phyloP scores from a whole-genome alignment of 306 rosid species.

The Trifolium pratense region DNA sequence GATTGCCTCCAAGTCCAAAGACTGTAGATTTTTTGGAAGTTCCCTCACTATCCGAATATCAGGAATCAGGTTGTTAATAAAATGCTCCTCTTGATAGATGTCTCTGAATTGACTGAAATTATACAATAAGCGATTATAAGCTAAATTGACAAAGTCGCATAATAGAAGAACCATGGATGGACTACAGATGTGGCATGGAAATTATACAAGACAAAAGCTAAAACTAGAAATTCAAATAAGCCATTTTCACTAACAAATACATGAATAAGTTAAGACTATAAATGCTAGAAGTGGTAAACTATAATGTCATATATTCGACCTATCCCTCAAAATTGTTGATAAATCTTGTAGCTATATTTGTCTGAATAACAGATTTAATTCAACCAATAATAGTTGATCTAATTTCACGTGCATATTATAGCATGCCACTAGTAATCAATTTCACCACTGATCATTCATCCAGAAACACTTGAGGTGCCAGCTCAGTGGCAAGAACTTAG shows the following conservation, averaged over 20 bases:
- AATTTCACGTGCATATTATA: conserved; percentile 24
- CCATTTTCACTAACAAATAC: conserved; percentile 2
- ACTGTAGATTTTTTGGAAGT: conserved; percentile 77
- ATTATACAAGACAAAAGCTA: conserved; percentile 24
- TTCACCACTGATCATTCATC: conserved; percentile 15
- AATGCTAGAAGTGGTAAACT: neutral
- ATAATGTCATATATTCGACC: conserved; percentile 1
- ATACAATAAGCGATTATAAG: conserved; percentile 47
- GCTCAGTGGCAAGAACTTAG: too few species aligned
- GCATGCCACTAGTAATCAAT: conserved; percentile 26
- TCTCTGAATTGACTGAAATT: conserved; percentile 86
- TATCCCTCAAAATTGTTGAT: conserved; percentile 24
- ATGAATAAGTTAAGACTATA: conserved; percentile 6
- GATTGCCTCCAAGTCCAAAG: conserved; percentile 87
- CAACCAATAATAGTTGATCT: conserved; percentile 8
- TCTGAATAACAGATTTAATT: conserved; percentile 12
- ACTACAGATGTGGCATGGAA: conserved; percentile 24
- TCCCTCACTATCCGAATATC: conserved; percentile 92
- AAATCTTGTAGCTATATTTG: conserved; percentile 28
- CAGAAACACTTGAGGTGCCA: neutral
- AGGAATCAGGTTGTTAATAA: conserved; percentile 82
- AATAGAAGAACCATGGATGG: conserved; percentile 29
- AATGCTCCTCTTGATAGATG: conserved; percentile 93
- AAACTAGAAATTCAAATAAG: conserved; percentile 37
- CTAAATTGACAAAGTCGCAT: conserved; percentile 17